These are phyloP conservation scores for Ceratobasidium sp. DNA, from an alignment of 1,284 basidiomycete genomes.

Conservation along the genomic window DNA sequence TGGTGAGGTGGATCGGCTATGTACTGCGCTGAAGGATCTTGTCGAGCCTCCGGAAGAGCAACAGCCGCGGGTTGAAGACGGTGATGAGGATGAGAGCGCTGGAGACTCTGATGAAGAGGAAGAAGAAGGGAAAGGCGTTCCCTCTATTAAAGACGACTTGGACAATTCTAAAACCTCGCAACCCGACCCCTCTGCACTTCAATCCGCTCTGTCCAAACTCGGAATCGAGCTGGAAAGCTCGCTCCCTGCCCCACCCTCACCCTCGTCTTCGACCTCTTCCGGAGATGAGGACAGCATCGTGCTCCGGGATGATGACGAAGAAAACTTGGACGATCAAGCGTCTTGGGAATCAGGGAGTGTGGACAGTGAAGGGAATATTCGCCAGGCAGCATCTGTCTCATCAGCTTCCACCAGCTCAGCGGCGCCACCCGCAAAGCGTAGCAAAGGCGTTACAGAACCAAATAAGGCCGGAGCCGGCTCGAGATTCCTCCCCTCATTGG, in stretches of 20 bases:
- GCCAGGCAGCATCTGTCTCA: conserved; percentile 6
- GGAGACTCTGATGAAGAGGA: conserved; percentile 47
- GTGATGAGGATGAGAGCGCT: conserved; percentile 49
- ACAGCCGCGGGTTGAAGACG: conserved; percentile 45
- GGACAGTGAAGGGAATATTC: conserved; percentile 51
- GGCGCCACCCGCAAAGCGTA: conserved; percentile 41
- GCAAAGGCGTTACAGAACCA: conserved; percentile 54
- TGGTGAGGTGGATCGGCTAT: conserved; percentile 64
- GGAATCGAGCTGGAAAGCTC: conserved; percentile 22
- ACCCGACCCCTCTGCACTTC: conserved; percentile 23
- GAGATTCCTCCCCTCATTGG: conserved; percentile 89
- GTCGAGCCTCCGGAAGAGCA: conserved; percentile 52
- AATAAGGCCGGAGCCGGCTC: conserved; percentile 63
- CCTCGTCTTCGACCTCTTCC: not conserved
- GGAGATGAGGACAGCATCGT: conserved; percentile 38
- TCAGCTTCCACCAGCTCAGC: conserved; percentile 17
- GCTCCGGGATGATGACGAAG: conserved; percentile 53
- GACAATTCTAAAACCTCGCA: conserved; percentile 23
- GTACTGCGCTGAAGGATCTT: conserved; percentile 47
- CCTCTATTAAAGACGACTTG: conserved; percentile 42
- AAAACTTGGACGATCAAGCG: conserved; percentile 60
- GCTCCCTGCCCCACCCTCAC: too few relatives aligned
- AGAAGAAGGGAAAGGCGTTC: conserved; percentile 45
- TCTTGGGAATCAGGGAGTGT: conserved; percentile 76
- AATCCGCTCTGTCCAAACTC: conserved; percentile 41